These are phyloP conservation scores for Colletotrichum musae DNA, from an alignment of 2,329 filamentous ascomycete species.

Conservation along the genomic window DNA sequence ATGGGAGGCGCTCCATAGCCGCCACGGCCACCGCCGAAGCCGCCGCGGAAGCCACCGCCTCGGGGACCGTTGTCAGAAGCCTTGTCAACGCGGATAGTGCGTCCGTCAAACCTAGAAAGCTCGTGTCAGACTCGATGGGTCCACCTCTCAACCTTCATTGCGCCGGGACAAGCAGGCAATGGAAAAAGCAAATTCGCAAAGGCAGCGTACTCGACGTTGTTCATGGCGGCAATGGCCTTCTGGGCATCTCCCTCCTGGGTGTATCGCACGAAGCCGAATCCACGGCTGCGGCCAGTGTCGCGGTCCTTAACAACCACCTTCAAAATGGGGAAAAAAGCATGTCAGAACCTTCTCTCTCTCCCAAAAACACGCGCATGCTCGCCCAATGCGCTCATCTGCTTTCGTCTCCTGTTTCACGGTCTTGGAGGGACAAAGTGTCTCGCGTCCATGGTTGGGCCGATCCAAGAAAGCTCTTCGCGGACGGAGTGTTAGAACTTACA, in stretches of 20 bases:
- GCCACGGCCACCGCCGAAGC: constrained; percentile 56
- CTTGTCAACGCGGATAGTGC: constrained; percentile 95
- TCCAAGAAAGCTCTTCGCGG: constrained; percentile 34
- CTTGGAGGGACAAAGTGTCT: constrained; percentile 22
- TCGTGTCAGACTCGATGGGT: constrained; percentile 11
- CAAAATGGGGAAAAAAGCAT: constrained; percentile 31
- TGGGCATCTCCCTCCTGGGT: constrained; percentile 82
- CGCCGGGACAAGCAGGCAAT: constrained; percentile 43
- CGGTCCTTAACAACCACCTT: constrained; percentile 98
- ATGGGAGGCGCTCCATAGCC: constrained; percentile 51
- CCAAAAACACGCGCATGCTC: not conserved
- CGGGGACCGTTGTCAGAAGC: constrained; percentile 84
- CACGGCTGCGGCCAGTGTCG: constrained; percentile 95
- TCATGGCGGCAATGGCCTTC: constrained; percentile 83
- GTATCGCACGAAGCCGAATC: constrained; percentile 97
- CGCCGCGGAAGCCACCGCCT: constrained; percentile 66
- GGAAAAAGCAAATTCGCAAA: constrained; percentile 38
- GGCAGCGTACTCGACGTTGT: constrained; percentile 85
- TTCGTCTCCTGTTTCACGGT: constrained; percentile 3
- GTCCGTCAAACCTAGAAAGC: constrained; percentile 86
- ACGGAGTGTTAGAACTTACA: constrained; percentile 71
- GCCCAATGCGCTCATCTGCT: not conserved
- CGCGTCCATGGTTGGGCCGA: constrained; percentile 10
- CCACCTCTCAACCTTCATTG: constrained; percentile 9
- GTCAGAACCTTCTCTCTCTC: constrained; percentile 41